Evolutionary conservation across 2,329 filamentous ascomycete species (phyloP).

Genomic region (Phyllosticta citriasiana): DNA sequence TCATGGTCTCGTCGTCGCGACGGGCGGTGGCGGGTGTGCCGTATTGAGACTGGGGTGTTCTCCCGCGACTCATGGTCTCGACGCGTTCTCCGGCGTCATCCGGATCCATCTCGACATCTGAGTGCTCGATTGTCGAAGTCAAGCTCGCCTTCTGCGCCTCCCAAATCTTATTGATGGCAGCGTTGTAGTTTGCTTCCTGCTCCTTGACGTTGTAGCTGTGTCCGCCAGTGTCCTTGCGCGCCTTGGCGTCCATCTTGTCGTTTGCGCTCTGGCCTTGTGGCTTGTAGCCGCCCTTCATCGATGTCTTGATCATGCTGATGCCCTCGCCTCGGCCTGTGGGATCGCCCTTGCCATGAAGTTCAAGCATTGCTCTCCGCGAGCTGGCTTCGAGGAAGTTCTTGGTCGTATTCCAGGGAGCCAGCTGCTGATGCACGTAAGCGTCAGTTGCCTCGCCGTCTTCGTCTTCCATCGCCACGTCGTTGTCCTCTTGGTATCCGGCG

Average conservation of each 20-base stretch:
- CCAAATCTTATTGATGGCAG: conserved; percentile 88
- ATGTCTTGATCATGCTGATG: conserved; percentile 95
- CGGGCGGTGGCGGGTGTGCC: conserved; percentile 48
- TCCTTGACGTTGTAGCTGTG: conserved; percentile 97
- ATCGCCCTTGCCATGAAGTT: conserved; percentile 87
- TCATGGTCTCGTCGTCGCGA: conserved; percentile 59
- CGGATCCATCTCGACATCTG: conserved; percentile 61
- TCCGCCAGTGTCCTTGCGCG: conserved; percentile 59
- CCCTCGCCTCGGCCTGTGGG: conserved; percentile 87
- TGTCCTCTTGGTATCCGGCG: conserved; percentile 67
- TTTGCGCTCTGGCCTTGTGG: conserved; percentile 81
- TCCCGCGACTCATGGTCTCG: conserved; percentile 32
- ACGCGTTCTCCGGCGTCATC: conserved; percentile 40
- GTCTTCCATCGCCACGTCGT: conserved; percentile 52
- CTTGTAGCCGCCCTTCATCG: conserved; percentile 97
- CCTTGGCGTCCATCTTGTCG: conserved; percentile 74
- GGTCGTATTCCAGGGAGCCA: conserved; percentile 93
- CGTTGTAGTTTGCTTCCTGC: conserved; percentile 85
- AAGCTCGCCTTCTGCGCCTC: conserved; percentile 73
- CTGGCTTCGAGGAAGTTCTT: conserved; percentile 95
- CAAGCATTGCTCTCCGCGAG: conserved; percentile 91
- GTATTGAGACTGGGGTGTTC: conserved; percentile 58
- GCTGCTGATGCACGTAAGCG: conserved; percentile 46
- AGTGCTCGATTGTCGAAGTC: conserved; percentile 62
- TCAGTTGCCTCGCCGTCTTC: conserved; percentile 52